Percentiles rank a stretch among this genome's conserved stretches.
Conservation (phyloP, 2,329 filamentous ascomycete species). For the Pseudodiploospora longispora region DNA sequence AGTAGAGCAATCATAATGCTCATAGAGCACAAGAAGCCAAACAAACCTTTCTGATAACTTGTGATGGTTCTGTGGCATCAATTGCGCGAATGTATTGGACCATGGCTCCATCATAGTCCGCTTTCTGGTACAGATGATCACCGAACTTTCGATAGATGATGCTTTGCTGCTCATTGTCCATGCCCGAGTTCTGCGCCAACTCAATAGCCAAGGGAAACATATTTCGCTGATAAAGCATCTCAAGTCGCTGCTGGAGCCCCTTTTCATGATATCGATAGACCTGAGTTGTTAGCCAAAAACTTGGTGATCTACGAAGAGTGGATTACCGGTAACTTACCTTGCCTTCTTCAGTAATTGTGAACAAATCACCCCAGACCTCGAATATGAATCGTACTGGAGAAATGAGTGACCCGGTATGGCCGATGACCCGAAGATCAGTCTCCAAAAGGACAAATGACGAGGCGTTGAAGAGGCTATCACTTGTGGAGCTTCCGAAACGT, state of each 20-base stretch:
- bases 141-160: conserved; percentile 90
- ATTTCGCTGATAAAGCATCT: conserved; percentile 89
- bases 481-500: conserved; percentile 62
- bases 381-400: conserved; percentile 75
- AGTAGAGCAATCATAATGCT: conserved; percentile 12
- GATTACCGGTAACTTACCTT: conserved; percentile 51
- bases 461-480: conserved; percentile 73
- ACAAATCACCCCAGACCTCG: conserved; percentile 84
- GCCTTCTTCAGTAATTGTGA: conserved; percentile 82
- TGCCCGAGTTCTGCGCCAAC: conserved; percentile 78
- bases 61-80: conserved; percentile 90
- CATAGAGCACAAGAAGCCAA: background rate
- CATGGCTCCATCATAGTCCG: conserved; percentile 98
- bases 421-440: conserved; percentile 80
- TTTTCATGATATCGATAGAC: conserved; percentile 87
- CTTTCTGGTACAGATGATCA: conserved; percentile 89
- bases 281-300: conserved; percentile 31
- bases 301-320: too few relatives aligned
- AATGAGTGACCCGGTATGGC: conserved; percentile 77
- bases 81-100: conserved; percentile 95
- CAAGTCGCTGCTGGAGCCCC: conserved; percentile 78
- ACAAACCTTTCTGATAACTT: conserved; percentile 80
- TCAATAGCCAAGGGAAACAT: conserved; percentile 88
- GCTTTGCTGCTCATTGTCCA: conserved; percentile 76
- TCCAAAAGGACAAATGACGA: conserved; percentile 89